Percentiles rank a stretch among this genome's conserved stretches.
Evolutionary conservation across 768 basidiomycete species (phyloP).

Genomic region (Nevesoporus exiguus): DNA sequence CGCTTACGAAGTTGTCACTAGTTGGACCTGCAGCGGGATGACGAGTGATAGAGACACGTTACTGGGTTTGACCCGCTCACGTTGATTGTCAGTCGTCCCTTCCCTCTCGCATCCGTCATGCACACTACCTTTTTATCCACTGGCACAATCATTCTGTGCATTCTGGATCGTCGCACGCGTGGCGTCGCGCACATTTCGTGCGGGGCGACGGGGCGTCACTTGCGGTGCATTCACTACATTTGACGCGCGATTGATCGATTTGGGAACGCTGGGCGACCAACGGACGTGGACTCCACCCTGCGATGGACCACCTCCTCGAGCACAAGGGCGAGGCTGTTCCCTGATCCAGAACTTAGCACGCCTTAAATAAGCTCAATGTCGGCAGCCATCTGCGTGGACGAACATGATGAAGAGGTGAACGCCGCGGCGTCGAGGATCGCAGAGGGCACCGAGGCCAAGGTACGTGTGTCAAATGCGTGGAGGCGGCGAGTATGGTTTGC

Average conservation of each 20-base stretch:
- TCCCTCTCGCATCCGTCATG: background rate
- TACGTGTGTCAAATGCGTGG: too few species aligned
- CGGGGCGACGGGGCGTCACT: too few species aligned
- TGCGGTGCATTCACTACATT: too few species aligned
- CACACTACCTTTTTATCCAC: background rate
- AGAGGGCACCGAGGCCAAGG: constrained; percentile 55
- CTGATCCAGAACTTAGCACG: too few species aligned
- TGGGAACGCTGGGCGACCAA: constrained; percentile 86
- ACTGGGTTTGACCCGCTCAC: constrained; percentile 75
- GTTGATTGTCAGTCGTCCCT: constrained; percentile 67
- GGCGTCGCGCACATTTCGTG: background rate
- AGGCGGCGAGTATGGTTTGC: too few species aligned
- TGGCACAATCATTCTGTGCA: too few species aligned
- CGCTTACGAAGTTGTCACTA: too few species aligned
- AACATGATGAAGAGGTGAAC: constrained; percentile 62
- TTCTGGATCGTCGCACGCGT: too few species aligned
- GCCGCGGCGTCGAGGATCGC: constrained; percentile 51
- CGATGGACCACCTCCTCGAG: constrained; percentile 86
- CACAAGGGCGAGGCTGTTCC: constrained; percentile 77
- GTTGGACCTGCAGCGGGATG: too few species aligned
- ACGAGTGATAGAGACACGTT: constrained; percentile 68
- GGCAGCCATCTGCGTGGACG: constrained; percentile 38
- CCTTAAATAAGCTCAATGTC: constrained; percentile 36
- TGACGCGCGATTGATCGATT: background rate
- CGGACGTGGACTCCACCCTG: constrained; percentile 82